Base-by-base conservation (phyloP, 2,329 filamentous ascomycete species). In the Monosporascus cannonballus region DNA sequence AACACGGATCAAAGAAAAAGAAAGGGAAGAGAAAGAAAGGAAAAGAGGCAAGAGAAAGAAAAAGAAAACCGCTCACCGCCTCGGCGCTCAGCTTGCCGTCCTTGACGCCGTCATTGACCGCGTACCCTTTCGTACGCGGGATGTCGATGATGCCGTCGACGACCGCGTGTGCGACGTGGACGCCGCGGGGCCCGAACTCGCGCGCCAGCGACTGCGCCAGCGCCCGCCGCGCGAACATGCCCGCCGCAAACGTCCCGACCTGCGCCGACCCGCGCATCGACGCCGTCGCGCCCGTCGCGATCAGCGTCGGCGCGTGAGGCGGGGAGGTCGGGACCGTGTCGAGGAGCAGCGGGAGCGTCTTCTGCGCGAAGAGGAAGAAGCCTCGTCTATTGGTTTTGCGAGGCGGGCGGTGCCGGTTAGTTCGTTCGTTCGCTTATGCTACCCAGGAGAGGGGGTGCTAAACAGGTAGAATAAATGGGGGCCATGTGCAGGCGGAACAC, bases 61-160 rank as follows among this genome's bases (percentile, higher is more conserved):
- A n/a, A 17, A 30, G 17, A 25, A 37, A 22, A 44, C 45, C 47
- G 73, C 83, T 75, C 66, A 87, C 84, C 62, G 83, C 84, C 58
- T 86, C 83, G 17, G 86, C 76, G 58, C 71, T 80, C 57, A 91
- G 77, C 73, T 89, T 89, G 14, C 72, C 62, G 61, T 73, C 70
- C 49, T 71, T 63, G 25, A 61, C 67, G 20, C 71, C 67, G 49
- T 63, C 59, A 59, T 73, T 65, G 17, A 62, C 59, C 11, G n/a
- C 67, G 24, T 66, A 63, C 1, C 76, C 77, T 65, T 81, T 84
- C 2, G 84, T 87, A 56, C 79, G 72, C 1, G 85, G 83, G 50
- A 87, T 88, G 69, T 90, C 85, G 69, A 91, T 90, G 3, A 89
- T 78, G 1, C 87, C 87, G 68, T 91, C 87, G 55, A 90, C 82